phyloP scores from a whole-genome alignment of 2,329 filamentous ascomycete species.

The Venturia oleaginea region DNA sequence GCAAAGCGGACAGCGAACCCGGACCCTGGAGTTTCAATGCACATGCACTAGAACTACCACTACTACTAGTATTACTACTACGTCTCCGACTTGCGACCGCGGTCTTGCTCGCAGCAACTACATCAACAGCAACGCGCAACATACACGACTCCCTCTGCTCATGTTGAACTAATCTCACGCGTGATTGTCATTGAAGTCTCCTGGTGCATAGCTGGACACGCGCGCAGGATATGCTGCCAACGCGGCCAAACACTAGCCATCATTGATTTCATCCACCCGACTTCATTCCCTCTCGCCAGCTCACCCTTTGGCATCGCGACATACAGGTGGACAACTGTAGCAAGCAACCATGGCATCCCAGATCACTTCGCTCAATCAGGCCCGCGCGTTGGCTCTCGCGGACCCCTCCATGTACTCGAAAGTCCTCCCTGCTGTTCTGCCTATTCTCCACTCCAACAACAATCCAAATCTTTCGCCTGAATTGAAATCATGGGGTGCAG shows the following conservation, averaged over 20 bases:
- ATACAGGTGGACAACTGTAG: neutral
- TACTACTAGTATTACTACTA: no score
- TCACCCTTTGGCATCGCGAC: neutral
- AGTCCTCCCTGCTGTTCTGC: constrained; percentile 77
- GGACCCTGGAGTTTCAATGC: neutral
- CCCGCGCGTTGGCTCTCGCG: constrained; percentile 77
- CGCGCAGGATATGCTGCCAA: neutral
- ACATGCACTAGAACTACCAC: no score
- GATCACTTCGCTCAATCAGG: constrained; percentile 79
- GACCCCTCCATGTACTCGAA: constrained; percentile 84
- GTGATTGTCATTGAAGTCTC: neutral
- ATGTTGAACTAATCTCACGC: neutral
- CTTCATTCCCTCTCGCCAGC: neutral
- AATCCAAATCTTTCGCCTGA: constrained; percentile 56
- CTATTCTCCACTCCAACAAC: constrained; percentile 63
- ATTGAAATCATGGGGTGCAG: constrained; percentile 88
- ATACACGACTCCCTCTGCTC: neutral
- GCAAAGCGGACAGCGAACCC: neutral
- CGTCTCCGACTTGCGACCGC: no score
- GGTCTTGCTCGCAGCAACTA: neutral
- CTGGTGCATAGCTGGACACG: neutral
- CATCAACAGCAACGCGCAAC: neutral
- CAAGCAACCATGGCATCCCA: constrained; percentile 5
- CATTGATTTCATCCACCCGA: neutral
- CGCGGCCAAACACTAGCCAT: neutral